phyloP scores from a whole-genome alignment of 208 protist species.

The Endotrypanum monterogeii region DNA sequence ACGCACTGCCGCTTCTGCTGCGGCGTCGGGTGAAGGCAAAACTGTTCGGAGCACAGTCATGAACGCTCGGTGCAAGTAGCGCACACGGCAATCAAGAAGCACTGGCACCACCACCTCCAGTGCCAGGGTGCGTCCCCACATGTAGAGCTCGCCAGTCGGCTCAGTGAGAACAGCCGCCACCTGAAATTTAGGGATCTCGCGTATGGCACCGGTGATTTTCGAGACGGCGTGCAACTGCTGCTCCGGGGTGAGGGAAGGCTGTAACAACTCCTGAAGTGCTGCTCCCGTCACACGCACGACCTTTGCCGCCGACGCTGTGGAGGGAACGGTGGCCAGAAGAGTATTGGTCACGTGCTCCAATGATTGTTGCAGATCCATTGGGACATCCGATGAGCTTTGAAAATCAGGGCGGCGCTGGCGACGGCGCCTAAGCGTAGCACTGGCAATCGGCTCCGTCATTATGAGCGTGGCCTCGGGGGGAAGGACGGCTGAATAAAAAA shows the following conservation, averaged over 20 bases:
- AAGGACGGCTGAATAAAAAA: constrained; percentile 2
- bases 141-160: constrained; percentile 11
- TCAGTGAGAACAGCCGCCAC: constrained; percentile 7
- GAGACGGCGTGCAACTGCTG: constrained; percentile 71
- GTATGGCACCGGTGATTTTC: constrained; percentile 55
- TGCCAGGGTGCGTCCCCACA: constrained; percentile 29
- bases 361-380: constrained; percentile 26
- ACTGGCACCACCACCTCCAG: constrained; percentile 64
- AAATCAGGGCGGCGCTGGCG: constrained; percentile 49
- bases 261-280: constrained; percentile 47
- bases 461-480: not conserved
- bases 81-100: constrained; percentile 76
- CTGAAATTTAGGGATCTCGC: constrained; percentile 35
- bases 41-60: constrained; percentile 63
- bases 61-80: constrained; percentile 85
- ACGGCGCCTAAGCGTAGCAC: constrained; percentile 32
- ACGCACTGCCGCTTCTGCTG: constrained; percentile 12
- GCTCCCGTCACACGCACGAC: constrained; percentile 34
- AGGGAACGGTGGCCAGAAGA: not conserved
- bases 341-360: constrained; percentile 16
- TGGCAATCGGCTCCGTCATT: constrained; percentile 11
- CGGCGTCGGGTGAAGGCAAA: constrained; percentile 11
- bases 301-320: constrained; percentile 15
- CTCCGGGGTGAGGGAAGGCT: constrained; percentile 56
- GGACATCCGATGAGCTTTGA: constrained; percentile 37